A percentile compares a stretch with the other conserved stretches of the same genome.
phyloP scores from a whole-genome alignment of 495 filamentous ascomycete genomes.

The Lasiosphaeria ovina region DNA sequence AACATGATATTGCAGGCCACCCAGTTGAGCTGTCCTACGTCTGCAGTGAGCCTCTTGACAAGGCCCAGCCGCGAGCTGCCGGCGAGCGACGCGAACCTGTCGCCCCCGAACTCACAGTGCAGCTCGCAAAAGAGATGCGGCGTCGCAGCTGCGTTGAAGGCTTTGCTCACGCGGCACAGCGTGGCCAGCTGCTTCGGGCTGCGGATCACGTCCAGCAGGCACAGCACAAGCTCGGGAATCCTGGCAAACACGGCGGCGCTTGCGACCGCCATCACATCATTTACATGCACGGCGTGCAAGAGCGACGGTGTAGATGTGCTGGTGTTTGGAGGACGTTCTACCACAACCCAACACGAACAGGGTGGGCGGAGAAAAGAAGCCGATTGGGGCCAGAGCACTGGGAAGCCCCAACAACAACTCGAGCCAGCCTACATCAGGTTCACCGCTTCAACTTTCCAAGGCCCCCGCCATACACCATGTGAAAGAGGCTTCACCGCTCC shows the following conservation, averaged over 20 bases:
- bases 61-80: neutral
- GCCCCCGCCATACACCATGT: too few species aligned
- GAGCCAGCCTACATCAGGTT: too few species aligned
- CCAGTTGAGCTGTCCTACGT: neutral
- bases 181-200: neutral
- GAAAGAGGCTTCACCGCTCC: too few species aligned
- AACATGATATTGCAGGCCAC: neutral
- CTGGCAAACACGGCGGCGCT: neutral
- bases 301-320: too few species aligned
- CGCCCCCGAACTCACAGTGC: neutral
- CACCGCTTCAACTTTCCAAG: too few species aligned
- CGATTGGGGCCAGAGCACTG: too few species aligned
- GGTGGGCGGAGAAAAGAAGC: too few species aligned
- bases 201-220: neutral
- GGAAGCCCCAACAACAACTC: too few species aligned
- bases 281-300: too few species aligned
- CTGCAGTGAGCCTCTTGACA: neutral
- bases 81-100: neutral
- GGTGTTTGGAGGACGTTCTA: too few species aligned
- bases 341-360: too few species aligned
- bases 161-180: neutral
- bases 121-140: neutral
- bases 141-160: neutral
- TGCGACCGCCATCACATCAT: too few species aligned
- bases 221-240: neutral